Evolutionary conservation across 2,329 filamentous ascomycete species (phyloP).

Genomic region (Ascochyta rabiei): DNA sequence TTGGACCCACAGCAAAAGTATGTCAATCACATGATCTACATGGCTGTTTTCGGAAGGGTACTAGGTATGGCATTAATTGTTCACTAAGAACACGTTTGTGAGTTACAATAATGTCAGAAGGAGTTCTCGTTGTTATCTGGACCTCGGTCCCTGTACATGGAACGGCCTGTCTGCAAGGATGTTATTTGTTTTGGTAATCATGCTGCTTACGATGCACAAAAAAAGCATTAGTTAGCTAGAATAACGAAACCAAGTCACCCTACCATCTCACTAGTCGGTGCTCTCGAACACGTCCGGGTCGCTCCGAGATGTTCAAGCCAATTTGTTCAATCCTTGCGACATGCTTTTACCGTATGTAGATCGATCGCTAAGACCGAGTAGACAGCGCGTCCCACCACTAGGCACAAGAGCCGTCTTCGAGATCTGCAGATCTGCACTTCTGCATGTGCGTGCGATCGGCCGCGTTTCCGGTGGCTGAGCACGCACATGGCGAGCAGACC

Average conservation of each 20-base stretch:
- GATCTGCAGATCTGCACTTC: constrained; percentile 14
- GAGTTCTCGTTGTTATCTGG: constrained; percentile 1
- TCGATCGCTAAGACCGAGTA: neutral
- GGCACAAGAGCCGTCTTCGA: constrained; percentile 1
- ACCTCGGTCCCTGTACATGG: constrained; percentile 6
- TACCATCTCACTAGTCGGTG: neutral
- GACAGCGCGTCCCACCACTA: neutral
- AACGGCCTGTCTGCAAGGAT: constrained; percentile 12
- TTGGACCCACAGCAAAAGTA: constrained; percentile 17
- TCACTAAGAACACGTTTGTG: neutral
- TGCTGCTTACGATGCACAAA: constrained; percentile 8
- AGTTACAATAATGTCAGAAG: constrained; percentile 11
- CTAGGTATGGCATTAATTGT: constrained; percentile 1
- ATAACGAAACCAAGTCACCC: constrained; percentile 4
- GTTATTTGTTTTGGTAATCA: constrained; percentile 8
- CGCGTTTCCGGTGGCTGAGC: constrained; percentile 7
- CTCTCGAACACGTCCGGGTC: neutral
- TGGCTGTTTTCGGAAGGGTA: constrained; percentile 4
- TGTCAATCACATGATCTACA: constrained; percentile 12
- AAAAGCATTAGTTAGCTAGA: constrained; percentile 14
- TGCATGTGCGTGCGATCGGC: constrained; percentile 4
- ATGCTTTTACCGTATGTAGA: neutral
- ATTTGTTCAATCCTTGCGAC: neutral
- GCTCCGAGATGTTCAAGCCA: neutral
- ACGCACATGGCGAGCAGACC: constrained; percentile 7